Evolutionary conservation across 345 rosid genomes (phyloP).

Genomic region (Turnera subulata): DNA sequence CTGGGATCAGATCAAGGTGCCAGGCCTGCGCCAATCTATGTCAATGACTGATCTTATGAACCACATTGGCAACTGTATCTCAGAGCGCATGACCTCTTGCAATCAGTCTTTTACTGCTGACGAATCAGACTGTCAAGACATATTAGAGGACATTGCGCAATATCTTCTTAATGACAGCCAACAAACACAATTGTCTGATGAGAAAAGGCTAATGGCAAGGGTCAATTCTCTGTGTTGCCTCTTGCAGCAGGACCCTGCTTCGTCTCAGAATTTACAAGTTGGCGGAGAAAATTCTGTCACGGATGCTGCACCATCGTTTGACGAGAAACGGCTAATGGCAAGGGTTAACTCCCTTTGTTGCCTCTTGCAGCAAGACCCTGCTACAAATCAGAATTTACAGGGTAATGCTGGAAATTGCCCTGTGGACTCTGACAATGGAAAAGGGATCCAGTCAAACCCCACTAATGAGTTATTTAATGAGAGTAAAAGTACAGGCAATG

Average conservation of each 20-base stretch:
- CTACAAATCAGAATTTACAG: conserved; percentile 46
- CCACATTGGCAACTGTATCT: conserved; percentile 61
- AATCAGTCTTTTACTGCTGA: conserved; percentile 37
- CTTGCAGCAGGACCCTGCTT: conserved; percentile 65
- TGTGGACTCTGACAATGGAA: conserved; percentile 23
- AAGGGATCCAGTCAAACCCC: conserved; percentile 28
- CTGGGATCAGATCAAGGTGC: conserved; percentile 82
- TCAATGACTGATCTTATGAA: conserved; percentile 84
- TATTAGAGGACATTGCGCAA: conserved; percentile 75
- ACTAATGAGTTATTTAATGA: conserved; percentile 28
- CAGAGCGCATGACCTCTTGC: conserved; percentile 61
- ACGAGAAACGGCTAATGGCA: conserved; percentile 88
- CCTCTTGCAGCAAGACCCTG: conserved; percentile 81
- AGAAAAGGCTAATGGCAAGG: conserved; percentile 92
- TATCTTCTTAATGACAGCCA: conserved; percentile 82
- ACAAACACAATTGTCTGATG: conserved; percentile 63
- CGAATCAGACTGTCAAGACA: conserved; percentile 42
- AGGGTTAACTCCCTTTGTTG: conserved; percentile 95
- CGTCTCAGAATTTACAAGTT: conserved; percentile 48
- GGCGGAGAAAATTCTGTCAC: conserved; percentile 39
- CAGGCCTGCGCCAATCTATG: conserved; percentile 84
- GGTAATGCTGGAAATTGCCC: conserved; percentile 38
- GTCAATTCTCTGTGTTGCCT: conserved; percentile 97
- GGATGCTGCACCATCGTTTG: conserved; percentile 4
- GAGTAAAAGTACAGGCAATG: conserved; percentile 21